Conservation (phyloP, 2,329 filamentous ascomycete species). For the Stromatinia cepivora region DNA sequence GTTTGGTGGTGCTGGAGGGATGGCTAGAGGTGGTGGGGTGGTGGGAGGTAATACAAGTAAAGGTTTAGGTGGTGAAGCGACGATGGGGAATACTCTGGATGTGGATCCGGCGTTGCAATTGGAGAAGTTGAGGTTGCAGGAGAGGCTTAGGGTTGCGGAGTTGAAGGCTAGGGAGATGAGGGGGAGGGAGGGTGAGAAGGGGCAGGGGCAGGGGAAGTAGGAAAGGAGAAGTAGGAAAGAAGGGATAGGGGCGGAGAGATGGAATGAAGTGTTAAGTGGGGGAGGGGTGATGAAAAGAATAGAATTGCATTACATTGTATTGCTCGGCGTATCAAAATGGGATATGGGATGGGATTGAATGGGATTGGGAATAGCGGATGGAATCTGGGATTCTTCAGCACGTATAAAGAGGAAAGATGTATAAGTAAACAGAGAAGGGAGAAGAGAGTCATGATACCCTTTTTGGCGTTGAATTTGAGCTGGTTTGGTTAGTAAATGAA, state of each 20-base stretch:
- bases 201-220: background rate
- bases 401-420: background rate
- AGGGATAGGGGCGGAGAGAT: background rate
- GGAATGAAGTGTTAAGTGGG: too few relatives aligned
- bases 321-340: conserved; percentile 4
- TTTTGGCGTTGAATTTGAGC: background rate
- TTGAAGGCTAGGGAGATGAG: conserved; percentile 9
- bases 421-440: background rate
- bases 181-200: background rate
- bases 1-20: too few relatives aligned
- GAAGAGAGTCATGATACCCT: conserved; percentile 2
- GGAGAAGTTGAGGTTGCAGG: conserved; percentile 14
- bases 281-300: too few relatives aligned
- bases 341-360: background rate
- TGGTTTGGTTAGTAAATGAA: background rate
- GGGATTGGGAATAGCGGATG: background rate
- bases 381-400: background rate
- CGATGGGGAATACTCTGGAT: background rate
- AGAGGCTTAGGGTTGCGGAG: conserved; percentile 5
- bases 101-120: conserved; percentile 6
- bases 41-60: background rate
- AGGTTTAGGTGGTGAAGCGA: too few relatives aligned
- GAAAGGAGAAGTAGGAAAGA: background rate
- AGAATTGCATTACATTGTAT: background rate
- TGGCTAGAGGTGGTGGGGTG: background rate